Evolutionary conservation across 164 flowering plant species (phyloP), one percentile per base, ranked within the genome.

Genomic region (Paratinospora sagittata): DNA sequence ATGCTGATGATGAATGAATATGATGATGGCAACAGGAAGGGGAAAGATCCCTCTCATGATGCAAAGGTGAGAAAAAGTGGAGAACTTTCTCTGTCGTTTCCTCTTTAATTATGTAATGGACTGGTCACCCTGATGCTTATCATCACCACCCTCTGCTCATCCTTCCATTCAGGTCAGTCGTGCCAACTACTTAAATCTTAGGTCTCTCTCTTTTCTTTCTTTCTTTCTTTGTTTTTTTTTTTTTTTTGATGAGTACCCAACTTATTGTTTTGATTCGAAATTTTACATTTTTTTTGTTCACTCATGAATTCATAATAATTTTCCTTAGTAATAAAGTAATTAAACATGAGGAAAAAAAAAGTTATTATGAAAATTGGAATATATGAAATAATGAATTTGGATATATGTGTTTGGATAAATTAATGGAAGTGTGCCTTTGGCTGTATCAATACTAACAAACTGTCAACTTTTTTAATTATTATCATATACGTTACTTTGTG

Each of bases 1-100:
- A 30, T 30, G n/a, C n/a, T n/a, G n/a, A n/a, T 4, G 21, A 52
- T 52, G 58, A 52, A 52, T 52, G 58, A 21, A 52, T 52, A 52
- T 52, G 61, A 47, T 47, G 55, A 55, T 55, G 61, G 61, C 9
- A 55, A 21, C 9, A 55, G 61, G 61, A 9, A 55, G 61, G 3
- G 61, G 61, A 55, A 55, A 55, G 61, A 55, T 55, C 10, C 24
- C 61, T 55, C 61, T n/a, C 61, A 55, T n/a, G 61, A 55, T 4
- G 19, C 61, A 55, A 30, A 43, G 47, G 14, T 43, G 47, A 43
- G n/a, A 55, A 55, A n/a, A 55, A 55, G 61, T 55, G 61, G 61
- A 47, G 26, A 21, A 55, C 61, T 19, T 21, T 55, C 61, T 55
- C 61, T 55, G 4, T 55, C 61, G 3, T 8, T 55, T 55, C 24